Conservation (phyloP, 305 asterid genomes). For the Fraxinus platypoda region DNA sequence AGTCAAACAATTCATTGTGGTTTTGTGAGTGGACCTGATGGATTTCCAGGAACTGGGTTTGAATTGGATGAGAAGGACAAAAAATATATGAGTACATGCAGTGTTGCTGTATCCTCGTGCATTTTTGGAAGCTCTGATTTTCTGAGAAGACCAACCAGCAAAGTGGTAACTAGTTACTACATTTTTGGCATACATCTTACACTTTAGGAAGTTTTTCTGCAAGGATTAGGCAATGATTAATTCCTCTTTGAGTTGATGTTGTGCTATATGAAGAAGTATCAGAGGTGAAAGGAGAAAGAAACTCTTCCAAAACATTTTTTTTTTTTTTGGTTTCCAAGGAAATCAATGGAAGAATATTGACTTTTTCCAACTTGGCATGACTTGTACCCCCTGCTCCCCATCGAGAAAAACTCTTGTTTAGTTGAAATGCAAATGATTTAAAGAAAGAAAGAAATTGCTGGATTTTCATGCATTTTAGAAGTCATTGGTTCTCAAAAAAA, state of each 20-base stretch:
- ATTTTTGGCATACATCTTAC: conserved; percentile 6
- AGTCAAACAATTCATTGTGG: conserved; percentile 85
- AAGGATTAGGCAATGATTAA: not conserved
- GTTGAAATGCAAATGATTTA: not conserved
- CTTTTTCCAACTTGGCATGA: not conserved
- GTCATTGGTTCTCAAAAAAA: not conserved
- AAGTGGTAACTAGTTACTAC: conserved; percentile 56
- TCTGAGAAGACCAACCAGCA: conserved; percentile 84
- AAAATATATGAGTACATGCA: conserved; percentile 60
- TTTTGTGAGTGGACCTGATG: conserved; percentile 64
- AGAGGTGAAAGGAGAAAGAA: not conserved
- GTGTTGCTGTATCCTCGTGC: conserved; percentile 81
- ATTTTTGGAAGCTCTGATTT: conserved; percentile 93
- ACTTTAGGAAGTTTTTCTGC: not conserved
- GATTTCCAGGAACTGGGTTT: conserved; percentile 67
- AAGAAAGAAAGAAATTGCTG: not conserved
- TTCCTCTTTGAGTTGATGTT: not conserved
- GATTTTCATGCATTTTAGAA: not conserved
- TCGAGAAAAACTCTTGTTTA: not conserved
- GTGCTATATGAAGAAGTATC: not conserved
- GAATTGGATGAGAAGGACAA: conserved; percentile 73
- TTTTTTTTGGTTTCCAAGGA: not conserved
- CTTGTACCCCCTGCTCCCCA: not conserved
- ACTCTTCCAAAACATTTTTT: not conserved
- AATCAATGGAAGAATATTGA: not conserved